Evolutionary conservation across 306 rosid genomes (phyloP), one percentile per base, ranked within the genome.

Genomic region (Fagus crenata): DNA sequence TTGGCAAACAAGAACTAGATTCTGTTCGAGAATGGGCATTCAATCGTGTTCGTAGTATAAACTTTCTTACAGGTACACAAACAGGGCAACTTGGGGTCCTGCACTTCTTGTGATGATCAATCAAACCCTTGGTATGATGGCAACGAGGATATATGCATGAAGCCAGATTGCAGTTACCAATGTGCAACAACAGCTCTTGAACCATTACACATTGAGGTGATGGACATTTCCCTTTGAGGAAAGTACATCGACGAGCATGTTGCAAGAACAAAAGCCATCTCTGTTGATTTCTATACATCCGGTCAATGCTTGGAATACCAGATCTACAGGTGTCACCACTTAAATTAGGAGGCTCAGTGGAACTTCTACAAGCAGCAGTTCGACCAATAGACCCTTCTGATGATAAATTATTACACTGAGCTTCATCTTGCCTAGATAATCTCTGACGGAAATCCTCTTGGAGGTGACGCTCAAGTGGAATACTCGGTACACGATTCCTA

Each of bases 231-330:
- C 99, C 99, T 87, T 96, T 89, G 6, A 93, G 91, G 55, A 91
- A 90, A 53, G 82, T 37, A 78, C 99, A 96, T 3, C 86, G 78
- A 53, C 93, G 89, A 28, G 99, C 99, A 86, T 96, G 99, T 59
- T 85, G 82, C 69, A 96, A 81, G 85, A 96, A 96, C 79, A 96
- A 78, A 84, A 96, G 97, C 99, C 99, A 96, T 78, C 84, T 89
- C 77, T 88, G 98, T 78, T 96, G 99, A 84, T 91, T 89, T 78
- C 76, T 72, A 69, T 82, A 90, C 18, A 82, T 87, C 31, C 53
- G 83, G 17, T 82, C 85, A 37, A 32, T n/a, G 56, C 74, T 73
- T 37, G 51, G 42, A 64, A 53, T 63, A 17, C 42, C 37, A 53
- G 83, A 70, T 71, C 77, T 82, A 64, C 74, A 76, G n/a, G 58